Conservation (phyloP, 257 asterid species). For the Forsythia viridissima region DNA sequence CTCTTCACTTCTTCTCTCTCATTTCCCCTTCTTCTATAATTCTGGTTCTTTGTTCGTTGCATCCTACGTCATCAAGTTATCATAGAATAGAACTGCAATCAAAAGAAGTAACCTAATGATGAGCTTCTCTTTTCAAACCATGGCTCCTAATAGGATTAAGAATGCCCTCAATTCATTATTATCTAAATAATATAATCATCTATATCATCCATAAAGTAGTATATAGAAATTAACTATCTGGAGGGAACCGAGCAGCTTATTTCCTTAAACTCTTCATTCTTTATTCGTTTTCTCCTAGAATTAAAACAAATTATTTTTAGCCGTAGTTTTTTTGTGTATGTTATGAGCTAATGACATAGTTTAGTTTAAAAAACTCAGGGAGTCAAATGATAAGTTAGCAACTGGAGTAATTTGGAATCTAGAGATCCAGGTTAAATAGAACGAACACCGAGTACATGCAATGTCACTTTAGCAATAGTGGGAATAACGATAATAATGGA, state of each 20-base stretch:
- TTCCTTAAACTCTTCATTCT: background rate
- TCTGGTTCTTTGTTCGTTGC: too few species aligned
- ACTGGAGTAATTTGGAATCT: background rate
- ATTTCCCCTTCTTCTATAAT: too few species aligned
- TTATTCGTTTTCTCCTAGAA: background rate
- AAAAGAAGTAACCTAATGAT: background rate
- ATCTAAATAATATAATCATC: background rate
- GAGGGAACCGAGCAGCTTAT: background rate
- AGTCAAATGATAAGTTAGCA: background rate
- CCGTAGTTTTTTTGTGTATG: background rate
- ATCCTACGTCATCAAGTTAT: too few species aligned
- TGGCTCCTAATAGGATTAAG: too few species aligned
- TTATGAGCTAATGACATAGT: background rate
- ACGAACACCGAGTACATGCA: background rate
- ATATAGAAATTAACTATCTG: background rate
- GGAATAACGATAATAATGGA: background rate
- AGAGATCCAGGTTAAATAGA: background rate
- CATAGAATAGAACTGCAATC: background rate
- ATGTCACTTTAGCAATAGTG: background rate
- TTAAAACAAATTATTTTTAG: background rate
- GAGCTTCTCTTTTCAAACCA: background rate
- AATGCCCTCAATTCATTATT: background rate
- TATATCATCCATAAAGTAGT: background rate
- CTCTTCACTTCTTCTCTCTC: too few species aligned
- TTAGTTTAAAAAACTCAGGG: background rate